Percentiles rank a stretch among this genome's conserved stretches.
These are phyloP conservation scores for Rhododendron kiyosumense DNA, from an alignment of 148 eudicot genomes.

Conservation along the genomic window DNA sequence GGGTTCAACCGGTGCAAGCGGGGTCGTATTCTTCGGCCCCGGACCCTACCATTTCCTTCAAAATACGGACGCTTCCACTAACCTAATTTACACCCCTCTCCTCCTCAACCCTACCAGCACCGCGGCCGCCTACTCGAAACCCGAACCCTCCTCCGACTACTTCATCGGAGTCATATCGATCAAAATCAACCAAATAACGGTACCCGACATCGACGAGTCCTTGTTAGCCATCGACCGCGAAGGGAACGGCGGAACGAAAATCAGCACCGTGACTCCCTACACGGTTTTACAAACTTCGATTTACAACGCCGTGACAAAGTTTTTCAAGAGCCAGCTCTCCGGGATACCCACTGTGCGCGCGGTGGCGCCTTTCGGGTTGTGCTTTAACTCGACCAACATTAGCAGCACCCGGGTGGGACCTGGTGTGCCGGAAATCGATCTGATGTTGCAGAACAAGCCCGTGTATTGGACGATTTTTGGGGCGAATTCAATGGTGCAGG, in stretches of 20 bases:
- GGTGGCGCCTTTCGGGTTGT: conserved; percentile 33
- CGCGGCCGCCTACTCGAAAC: background rate
- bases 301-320: conserved; percentile 15
- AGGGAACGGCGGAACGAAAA: conserved; percentile 40
- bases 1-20: conserved; percentile 15
- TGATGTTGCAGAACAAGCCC: conserved; percentile 33
- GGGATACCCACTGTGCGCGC: conserved; percentile 17
- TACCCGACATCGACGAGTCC: conserved; percentile 23
- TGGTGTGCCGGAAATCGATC: conserved; percentile 32
- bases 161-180: conserved; percentile 31
- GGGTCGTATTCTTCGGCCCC: conserved; percentile 46
- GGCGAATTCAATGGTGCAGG: conserved; percentile 43
- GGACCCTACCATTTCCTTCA: conserved; percentile 32
- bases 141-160: conserved; percentile 29
- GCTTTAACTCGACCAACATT: conserved; percentile 18
- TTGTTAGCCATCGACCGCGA: conserved; percentile 15
- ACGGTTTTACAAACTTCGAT: conserved; percentile 31
- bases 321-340: conserved; percentile 16
- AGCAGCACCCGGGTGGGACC: conserved; percentile 18
- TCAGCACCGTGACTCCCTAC: conserved; percentile 46
- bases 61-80: conserved; percentile 18
- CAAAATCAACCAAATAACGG: conserved; percentile 15
- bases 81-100: conserved; percentile 46
- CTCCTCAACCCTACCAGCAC: conserved; percentile 22
- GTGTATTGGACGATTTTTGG: conserved; percentile 41